Evolutionary conservation across 148 eudicot genomes (phyloP), one percentile per base, ranked within the genome.

Genomic region (Vaccinium darrowii): DNA sequence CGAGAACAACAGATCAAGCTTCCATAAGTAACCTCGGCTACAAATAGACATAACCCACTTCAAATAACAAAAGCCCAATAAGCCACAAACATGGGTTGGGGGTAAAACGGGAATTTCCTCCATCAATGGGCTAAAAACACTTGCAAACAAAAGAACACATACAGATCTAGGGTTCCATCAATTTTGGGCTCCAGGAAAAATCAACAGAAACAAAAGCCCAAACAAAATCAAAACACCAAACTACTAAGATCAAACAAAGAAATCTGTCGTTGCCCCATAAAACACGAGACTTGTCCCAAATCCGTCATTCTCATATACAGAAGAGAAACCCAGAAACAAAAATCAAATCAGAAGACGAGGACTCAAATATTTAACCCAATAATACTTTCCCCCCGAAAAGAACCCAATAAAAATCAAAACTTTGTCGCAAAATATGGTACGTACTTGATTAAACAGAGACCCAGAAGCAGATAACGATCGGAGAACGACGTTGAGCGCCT

Each of bases 161-260:
- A 52, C 75, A 71, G 78, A 82, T 82, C 79, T 82, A 82, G 52
- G 63, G 27, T 53, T 82, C 18, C 30, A 72, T 52, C 78, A 33
- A 33, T 11, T 53, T 53, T 83, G 85, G 85, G 80, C 85, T 83
- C 51, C 54, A 74, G 75, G 33, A 52, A 30, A 74, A 30, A 83
- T 83, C 65, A 30, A 81, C n/a, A 47, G 25, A 53, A 23, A 52
- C 33, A 82, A 4, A 69, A 82, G 63, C 78, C 78, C 78, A 82
- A 14, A 57, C 39, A 12, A 52, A 71, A 71, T 53, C 84, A 69
- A 82, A 73, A 33, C 58, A 49, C 78, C 19, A 27, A 19, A 71
- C 18, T 8, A 49, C 49, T 30, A 16, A 81, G 54, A 71, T 60
- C 54, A 14, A 82, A 47, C 8, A 33, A 1, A 30, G 21, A 33